Percentiles rank a stretch among this genome's conserved stretches.
These are phyloP conservation scores for fission yeast (Schizosaccharomyces pombe) DNA, from an alignment of 805 yeast species.

Conservation along the genomic window DNA sequence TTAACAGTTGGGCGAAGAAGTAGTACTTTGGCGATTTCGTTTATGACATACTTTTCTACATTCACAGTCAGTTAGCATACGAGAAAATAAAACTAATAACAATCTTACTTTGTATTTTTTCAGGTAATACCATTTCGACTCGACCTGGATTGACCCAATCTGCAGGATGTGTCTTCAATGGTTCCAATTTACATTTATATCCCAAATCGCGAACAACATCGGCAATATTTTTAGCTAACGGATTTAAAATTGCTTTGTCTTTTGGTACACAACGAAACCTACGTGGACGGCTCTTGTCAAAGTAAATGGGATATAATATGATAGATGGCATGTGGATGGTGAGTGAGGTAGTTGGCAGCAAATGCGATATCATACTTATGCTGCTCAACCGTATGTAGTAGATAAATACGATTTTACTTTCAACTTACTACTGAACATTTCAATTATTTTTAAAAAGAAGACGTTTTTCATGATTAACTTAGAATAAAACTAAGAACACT, in stretches of 20 bases:
- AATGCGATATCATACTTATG: no score
- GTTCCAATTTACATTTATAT: slow-evolving; percentile 21
- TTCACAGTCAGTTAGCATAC: no score
- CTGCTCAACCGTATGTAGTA: no score
- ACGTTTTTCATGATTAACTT: no score
- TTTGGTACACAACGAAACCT: slow-evolving; percentile 59
- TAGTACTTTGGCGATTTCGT: slow-evolving; percentile 36
- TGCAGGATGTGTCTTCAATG: slow-evolving; percentile 80
- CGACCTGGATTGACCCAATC: slow-evolving; percentile 97
- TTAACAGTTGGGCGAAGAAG: slow-evolving; percentile 46
- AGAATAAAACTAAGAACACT: no score
- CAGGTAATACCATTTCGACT: slow-evolving; percentile 31
- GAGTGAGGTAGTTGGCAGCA: no score
- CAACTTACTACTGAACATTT: no score
- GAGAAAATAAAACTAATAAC: slow-evolving; percentile 13
- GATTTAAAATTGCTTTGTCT: slow-evolving; percentile 57
- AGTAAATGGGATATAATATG: slow-evolving; percentile 59
- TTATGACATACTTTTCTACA: slow-evolving; percentile 37
- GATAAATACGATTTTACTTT: no score
- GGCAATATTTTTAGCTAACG: slow-evolving; percentile 58
- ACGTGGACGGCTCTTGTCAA: slow-evolving; percentile 53
- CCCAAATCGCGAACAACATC: slow-evolving; percentile 35
- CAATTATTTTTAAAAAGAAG: no score
- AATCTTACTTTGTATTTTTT: not conserved
- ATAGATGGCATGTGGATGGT: not conserved